Percentiles rank a stretch among this genome's conserved stretches.
These are phyloP conservation scores for Telopea speciosissima DNA, from an alignment of 177 flowering plant genomes.

Conservation along the genomic window DNA sequence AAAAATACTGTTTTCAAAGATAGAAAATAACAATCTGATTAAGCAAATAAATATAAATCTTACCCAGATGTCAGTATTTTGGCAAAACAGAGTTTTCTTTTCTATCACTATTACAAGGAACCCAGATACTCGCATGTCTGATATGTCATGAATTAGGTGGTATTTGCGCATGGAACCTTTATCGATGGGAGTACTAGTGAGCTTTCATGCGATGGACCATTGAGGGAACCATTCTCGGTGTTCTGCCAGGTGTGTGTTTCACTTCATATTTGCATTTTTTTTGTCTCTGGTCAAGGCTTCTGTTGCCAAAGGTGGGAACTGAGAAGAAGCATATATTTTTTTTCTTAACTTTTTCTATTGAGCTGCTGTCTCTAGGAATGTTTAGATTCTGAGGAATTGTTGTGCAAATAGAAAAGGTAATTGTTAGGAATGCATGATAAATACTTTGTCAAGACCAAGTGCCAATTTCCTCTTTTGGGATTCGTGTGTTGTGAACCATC, in stretches of 20 bases:
- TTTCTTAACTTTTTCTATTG: too few species aligned
- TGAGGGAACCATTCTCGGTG: conserved; percentile 77
- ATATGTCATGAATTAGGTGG: conserved; percentile 37
- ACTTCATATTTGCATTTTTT: neutral
- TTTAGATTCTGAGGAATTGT: neutral
- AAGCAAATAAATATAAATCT: too few species aligned
- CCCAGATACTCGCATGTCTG: neutral
- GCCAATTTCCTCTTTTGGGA: neutral
- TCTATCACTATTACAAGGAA: neutral
- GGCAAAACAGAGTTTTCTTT: too few species aligned
- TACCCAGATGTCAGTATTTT: too few species aligned
- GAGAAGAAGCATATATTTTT: neutral
- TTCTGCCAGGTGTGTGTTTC: conserved; percentile 61
- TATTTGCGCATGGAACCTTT: conserved; percentile 84
- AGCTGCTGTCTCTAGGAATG: neutral
- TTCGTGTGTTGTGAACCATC: neutral
- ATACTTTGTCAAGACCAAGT: neutral
- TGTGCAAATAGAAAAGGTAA: neutral
- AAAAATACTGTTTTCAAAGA: too few species aligned
- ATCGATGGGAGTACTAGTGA: conserved; percentile 93
- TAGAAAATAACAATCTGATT: too few species aligned
- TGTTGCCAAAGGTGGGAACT: neutral
- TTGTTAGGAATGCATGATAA: neutral
- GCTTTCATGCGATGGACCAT: conserved; percentile 85
- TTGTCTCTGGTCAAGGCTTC: neutral